phyloP scores from a whole-genome alignment of 2,329 filamentous ascomycete genomes.

The Rhinocladiella similis region DNA sequence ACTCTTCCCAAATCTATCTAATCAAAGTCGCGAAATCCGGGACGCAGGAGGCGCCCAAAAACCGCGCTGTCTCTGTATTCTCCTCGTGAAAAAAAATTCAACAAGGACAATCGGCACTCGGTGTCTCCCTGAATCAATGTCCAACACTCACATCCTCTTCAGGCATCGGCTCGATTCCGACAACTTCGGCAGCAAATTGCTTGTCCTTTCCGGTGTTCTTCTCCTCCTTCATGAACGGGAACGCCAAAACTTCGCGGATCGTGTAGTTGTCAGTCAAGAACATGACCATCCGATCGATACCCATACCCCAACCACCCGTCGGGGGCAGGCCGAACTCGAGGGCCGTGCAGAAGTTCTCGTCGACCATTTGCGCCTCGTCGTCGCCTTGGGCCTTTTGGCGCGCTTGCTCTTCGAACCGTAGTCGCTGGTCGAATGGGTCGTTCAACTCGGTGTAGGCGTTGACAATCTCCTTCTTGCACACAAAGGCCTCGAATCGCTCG shows the following conservation, averaged over 20 bases:
- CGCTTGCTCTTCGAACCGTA: conserved; percentile 92
- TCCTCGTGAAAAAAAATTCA: too few relatives aligned
- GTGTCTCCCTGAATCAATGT: not conserved
- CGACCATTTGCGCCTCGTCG: conserved; percentile 92
- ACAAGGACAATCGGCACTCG: not conserved
- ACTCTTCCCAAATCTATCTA: too few relatives aligned
- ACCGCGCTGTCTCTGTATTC: too few relatives aligned
- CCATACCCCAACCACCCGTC: conserved; percentile 95
- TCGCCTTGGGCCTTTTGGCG: conserved; percentile 95
- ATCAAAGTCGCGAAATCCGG: too few relatives aligned
- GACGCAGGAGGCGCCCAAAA: too few relatives aligned
- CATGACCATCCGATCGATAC: conserved; percentile 91
- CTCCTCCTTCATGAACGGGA: conserved; percentile 98
- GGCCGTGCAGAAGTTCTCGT: conserved; percentile 90
- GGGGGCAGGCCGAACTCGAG: conserved; percentile 91
- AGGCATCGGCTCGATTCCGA: conserved; percentile 44
- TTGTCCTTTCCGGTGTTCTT: conserved; percentile 39
- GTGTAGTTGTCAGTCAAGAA: conserved; percentile 94
- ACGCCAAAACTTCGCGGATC: conserved; percentile 93
- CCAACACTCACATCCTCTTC: conserved; percentile 11
- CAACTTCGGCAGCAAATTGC: conserved; percentile 61
- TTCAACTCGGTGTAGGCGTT: conserved; percentile 99
- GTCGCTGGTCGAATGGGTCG: conserved; percentile 90
- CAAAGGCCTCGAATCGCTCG: conserved; percentile 96
- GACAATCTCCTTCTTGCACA: conserved; percentile 94